Evolutionary conservation across 306 rosid species (phyloP).

Genomic region (Rosa chinensis): DNA sequence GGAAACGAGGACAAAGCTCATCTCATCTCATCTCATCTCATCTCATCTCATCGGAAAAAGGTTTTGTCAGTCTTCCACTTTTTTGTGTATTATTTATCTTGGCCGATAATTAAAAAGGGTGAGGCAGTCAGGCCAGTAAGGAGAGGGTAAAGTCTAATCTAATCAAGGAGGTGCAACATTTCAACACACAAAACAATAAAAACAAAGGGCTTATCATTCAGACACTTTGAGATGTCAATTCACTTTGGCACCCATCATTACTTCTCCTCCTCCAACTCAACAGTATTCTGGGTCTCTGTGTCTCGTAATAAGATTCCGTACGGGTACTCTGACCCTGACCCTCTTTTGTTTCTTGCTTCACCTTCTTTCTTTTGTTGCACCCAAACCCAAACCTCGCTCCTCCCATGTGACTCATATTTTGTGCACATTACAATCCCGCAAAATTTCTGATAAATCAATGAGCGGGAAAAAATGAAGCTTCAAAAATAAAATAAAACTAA

Average conservation of each 20-base stretch:
- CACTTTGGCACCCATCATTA: background rate
- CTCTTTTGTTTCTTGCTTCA: background rate
- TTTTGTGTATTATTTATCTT: background rate
- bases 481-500: background rate
- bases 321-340: background rate
- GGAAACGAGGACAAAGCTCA: conserved; percentile 22
- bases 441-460: no score
- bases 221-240: background rate
- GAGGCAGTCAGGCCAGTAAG: background rate
- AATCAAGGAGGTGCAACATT: background rate
- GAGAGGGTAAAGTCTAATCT: background rate
- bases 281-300: background rate
- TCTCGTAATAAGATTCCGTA: background rate
- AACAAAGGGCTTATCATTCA: background rate
- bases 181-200: background rate
- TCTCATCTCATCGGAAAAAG: conserved; percentile 13
- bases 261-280: background rate
- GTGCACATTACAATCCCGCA: no score
- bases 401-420: background rate
- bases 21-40: background rate
- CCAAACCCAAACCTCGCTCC: background rate
- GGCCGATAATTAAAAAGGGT: background rate
- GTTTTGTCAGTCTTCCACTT: conserved; percentile 32
- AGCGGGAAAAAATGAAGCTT: no score
- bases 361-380: conserved; percentile 1